Base-by-base conservation (phyloP, 805 yeast species). In the Pichia sporocuriosa region DNA sequence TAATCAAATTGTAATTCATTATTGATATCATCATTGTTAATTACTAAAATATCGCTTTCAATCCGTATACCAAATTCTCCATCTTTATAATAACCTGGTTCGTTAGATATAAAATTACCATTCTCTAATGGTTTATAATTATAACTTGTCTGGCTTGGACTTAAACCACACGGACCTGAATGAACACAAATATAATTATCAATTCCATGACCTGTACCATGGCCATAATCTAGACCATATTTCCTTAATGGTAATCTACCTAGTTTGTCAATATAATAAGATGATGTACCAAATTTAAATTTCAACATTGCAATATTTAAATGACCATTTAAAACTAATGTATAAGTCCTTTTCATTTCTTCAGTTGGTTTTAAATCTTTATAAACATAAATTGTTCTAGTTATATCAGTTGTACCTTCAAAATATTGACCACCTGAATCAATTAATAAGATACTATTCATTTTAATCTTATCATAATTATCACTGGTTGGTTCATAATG, bases 181-280 rank as follows among this genome's bases (percentile, higher is more conserved):
- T 93, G 98, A 15, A 93, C 97, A 59, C 83, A 82, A 35, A 94
- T 76, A 58, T 73, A 90, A 17, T 89, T 73, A 2, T 96, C 97
- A n/a, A 93, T 84, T 4, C 98, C 98, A 62, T 93, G 98, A 2
- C 97, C 96, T 0, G 97, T 87, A 9, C 98, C 97, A 62, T 93
- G 98, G 48, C 81, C 76, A 59, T 84, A 93, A 58, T 85, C 93
- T 37, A 86, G 67, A 0, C 97, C 97, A 39, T 77, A 70, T 30
- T 76, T 68, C 88, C 94, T 84, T 45, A 93, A 65, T 39, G 76
- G 81, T 60, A 82, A 88, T 49, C 98, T 72, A 0, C 96, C 95
- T 39, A 88, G 68, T 0, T 78, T 67, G 57, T 93, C 98, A 26
- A 93, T 75, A 54, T 77, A 73, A 42, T 75, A 72, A 0, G 96